These are phyloP conservation scores for Solanum bukasovii DNA, from an alignment of 257 asterid species.

Conservation along the genomic window DNA sequence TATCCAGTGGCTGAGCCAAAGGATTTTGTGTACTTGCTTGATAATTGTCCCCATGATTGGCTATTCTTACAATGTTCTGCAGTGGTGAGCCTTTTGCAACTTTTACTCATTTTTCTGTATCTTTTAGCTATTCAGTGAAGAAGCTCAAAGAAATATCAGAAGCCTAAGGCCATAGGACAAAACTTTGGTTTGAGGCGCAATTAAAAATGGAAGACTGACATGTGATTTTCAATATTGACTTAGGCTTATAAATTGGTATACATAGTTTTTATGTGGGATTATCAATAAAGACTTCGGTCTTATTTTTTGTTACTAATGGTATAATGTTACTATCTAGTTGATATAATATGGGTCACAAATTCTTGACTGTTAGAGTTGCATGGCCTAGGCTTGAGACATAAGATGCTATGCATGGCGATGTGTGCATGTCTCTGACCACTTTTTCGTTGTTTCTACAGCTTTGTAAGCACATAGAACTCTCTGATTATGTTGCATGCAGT, in stretches of 20 bases:
- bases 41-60: conserved; percentile 97
- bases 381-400: background rate
- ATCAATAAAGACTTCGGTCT: background rate
- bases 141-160: background rate
- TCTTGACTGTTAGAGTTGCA: background rate
- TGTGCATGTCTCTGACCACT: background rate
- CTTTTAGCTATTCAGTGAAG: background rate
- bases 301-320: background rate
- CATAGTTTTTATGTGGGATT: background rate
- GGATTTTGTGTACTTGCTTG: conserved; percentile 72
- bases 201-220: background rate
- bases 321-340: background rate
- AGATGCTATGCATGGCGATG: background rate
- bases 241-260: background rate
- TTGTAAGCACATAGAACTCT: background rate
- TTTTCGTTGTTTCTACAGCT: background rate
- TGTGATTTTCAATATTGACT: background rate
- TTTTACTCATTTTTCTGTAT: background rate
- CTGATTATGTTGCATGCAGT: background rate
- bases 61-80: conserved; percentile 88
- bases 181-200: background rate
- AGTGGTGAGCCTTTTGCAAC: conserved; percentile 50
- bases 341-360: background rate
- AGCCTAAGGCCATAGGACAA: background rate
- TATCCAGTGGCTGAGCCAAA: conserved; percentile 76